phyloP scores from a whole-genome alignment of 2,329 filamentous ascomycete genomes.

The Nemania abortiva region DNA sequence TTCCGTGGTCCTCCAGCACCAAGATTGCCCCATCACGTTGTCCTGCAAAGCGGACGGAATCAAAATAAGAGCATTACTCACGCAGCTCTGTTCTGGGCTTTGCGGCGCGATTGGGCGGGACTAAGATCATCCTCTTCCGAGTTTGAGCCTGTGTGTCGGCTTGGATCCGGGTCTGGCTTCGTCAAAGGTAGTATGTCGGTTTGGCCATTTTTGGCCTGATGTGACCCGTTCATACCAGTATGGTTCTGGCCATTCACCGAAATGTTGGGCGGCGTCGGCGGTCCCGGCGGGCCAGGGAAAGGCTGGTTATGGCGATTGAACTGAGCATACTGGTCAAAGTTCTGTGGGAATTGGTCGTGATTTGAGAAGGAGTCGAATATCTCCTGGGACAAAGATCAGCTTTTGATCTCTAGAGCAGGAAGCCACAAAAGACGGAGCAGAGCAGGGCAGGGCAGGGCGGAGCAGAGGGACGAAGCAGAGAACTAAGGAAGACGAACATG shows the following conservation, averaged over 20 bases:
- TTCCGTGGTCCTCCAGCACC: background rate
- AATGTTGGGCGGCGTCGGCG: conserved; percentile 65
- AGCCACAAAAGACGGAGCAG: background rate
- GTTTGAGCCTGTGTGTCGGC: conserved; percentile 60
- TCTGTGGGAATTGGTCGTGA: conserved; percentile 61
- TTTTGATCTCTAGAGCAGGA: conserved; percentile 26
- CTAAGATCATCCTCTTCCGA: conserved; percentile 69
- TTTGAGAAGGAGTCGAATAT: conserved; percentile 61
- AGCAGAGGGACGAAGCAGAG: background rate
- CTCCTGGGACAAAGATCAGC: conserved; percentile 56
- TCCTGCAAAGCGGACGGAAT: background rate
- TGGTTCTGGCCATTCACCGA: conserved; percentile 49
- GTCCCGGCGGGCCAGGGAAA: conserved; percentile 63
- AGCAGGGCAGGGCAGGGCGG: no score
- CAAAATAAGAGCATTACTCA: conserved; percentile 56
- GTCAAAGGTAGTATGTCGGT: conserved; percentile 53
- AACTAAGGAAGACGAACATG: conserved; percentile 59
- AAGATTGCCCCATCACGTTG: background rate
- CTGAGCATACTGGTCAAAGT: conserved; percentile 60
- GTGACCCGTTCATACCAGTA: conserved; percentile 34
- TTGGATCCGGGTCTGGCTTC: conserved; percentile 57
- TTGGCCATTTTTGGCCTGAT: conserved; percentile 42
- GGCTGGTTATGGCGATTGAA: conserved; percentile 56
- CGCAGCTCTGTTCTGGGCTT: conserved; percentile 73
- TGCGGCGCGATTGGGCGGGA: conserved; percentile 69